A percentile compares a stretch with the other conserved stretches of the same genome.
Conservation (phyloP, 2,329 filamentous ascomycete species). For the Alternaria sp. region DNA sequence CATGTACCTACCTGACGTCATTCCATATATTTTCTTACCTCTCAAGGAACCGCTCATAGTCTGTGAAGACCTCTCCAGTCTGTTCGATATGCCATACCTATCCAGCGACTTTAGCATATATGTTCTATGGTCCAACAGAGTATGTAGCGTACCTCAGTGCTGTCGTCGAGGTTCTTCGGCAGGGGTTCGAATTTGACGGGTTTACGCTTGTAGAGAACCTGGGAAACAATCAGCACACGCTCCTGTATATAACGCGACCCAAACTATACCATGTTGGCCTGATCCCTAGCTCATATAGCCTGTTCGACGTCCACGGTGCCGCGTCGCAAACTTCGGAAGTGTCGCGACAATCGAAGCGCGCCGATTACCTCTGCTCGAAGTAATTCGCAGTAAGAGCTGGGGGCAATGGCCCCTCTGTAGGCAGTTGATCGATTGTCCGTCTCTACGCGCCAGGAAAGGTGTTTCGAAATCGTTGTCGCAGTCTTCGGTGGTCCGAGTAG, state of each 20-base stretch:
- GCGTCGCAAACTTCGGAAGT: constrained; percentile 37
- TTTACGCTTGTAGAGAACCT: constrained; percentile 97
- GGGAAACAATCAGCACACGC: constrained; percentile 26
- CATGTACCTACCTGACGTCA: constrained; percentile 26
- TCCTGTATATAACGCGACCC: constrained; percentile 10
- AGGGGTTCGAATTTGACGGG: constrained; percentile 81
- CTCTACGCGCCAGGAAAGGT: constrained; percentile 27
- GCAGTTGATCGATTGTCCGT: constrained; percentile 12
- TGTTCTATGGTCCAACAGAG: constrained; percentile 14
- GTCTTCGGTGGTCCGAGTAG: constrained; percentile 35
- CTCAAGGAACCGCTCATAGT: constrained; percentile 85
- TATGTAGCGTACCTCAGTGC: constrained; percentile 71
- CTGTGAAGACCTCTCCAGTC: constrained; percentile 87
- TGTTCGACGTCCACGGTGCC: constrained; percentile 20
- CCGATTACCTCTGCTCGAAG: constrained; percentile 1
- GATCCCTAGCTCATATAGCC: constrained; percentile 39
- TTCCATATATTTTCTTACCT: constrained; percentile 63
- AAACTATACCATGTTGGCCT: constrained; percentile 42
- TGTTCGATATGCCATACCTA: constrained; percentile 92
- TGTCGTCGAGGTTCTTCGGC: constrained; percentile 77
- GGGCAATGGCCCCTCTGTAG: constrained; percentile 17
- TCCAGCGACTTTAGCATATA: constrained; percentile 33
- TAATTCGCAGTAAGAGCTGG: not conserved
- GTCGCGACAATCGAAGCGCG: constrained; percentile 31
- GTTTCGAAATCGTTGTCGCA: constrained; percentile 40